Conservation (phyloP, 2,329 filamentous ascomycete genomes). For the Thyridium curvatum region DNA sequence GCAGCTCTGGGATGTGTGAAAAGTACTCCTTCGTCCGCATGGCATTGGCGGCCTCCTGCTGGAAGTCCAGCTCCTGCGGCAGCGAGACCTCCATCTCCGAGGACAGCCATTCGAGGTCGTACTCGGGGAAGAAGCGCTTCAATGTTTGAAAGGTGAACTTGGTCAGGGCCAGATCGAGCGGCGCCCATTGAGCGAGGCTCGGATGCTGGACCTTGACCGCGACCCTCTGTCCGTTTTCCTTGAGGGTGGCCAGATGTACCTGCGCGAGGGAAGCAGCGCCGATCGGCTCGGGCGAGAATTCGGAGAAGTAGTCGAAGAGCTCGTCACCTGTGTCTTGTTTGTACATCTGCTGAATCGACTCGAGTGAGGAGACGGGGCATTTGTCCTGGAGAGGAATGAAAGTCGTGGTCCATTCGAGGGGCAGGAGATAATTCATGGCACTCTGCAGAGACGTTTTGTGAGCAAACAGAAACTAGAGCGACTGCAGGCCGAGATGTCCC, state of each 20-base stretch:
- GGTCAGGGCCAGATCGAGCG: slow-evolving; percentile 80
- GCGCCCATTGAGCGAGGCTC: slow-evolving; percentile 80
- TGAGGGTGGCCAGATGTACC: slow-evolving; percentile 82
- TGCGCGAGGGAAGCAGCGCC: slow-evolving; percentile 92
- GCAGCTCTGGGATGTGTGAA: slow-evolving; percentile 62
- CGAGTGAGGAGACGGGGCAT: slow-evolving; percentile 85
- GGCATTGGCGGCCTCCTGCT: slow-evolving; percentile 79
- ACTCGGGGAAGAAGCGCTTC: slow-evolving; percentile 93
- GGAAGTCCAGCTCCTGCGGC: slow-evolving; percentile 87
- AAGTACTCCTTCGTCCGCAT: slow-evolving; percentile 77
- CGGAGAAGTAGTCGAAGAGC: slow-evolving; percentile 77
- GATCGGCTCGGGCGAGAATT: slow-evolving; percentile 75
- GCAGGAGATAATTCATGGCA: slow-evolving; percentile 91
- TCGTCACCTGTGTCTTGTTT: slow-evolving; percentile 71
- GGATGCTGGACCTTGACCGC: slow-evolving; percentile 98
- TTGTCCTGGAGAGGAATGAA: slow-evolving; percentile 95
- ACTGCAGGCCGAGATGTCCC: slow-evolving; percentile 7
- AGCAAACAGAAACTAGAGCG: slow-evolving; percentile 8
- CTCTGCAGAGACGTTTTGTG: slow-evolving; percentile 44
- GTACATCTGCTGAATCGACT: slow-evolving; percentile 85
- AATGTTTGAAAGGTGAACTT: slow-evolving; percentile 83
- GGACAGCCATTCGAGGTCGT: slow-evolving; percentile 93
- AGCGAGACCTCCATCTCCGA: slow-evolving; percentile 88
- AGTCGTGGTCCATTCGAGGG: slow-evolving; percentile 86
- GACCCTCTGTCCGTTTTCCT: slow-evolving; percentile 76